These are phyloP conservation scores for Eucalyptus regnans DNA, from an alignment of 345 rosid genomes.

Conservation along the genomic window DNA sequence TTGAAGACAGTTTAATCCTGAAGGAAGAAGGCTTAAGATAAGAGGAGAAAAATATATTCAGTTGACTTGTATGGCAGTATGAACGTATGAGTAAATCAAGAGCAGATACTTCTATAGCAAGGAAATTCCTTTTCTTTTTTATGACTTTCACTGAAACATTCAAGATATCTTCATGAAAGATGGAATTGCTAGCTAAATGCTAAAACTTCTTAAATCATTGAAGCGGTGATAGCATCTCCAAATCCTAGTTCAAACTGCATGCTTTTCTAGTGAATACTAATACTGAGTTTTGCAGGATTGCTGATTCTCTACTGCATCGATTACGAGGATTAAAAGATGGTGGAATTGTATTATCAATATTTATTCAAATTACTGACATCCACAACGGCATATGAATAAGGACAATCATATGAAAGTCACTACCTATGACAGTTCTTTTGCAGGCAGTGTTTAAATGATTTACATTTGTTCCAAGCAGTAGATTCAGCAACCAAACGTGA, in stretches of 20 bases:
- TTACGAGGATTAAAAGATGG: neutral
- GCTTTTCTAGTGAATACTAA: neutral
- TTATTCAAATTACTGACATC: neutral
- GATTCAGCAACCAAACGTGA: neutral
- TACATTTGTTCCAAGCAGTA: neutral
- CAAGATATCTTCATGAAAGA: neutral
- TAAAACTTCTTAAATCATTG: neutral
- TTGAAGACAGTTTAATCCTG: slow-evolving; percentile 64
- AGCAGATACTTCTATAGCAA: neutral
- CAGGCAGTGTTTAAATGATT: neutral
- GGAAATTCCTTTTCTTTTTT: neutral
- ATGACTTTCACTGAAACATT: neutral
- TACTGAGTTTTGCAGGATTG: neutral
- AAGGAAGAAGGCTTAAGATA: slow-evolving; percentile 24
- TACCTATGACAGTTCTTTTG: neutral
- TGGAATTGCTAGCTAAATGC: neutral
- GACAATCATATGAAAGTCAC: neutral
- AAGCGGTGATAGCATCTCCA: neutral
- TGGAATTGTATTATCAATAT: neutral
- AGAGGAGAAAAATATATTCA: neutral
- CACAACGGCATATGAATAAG: neutral
- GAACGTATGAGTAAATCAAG: neutral
- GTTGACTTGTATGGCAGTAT: neutral
- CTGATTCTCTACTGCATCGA: neutral
- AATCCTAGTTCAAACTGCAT: neutral